phyloP scores from a whole-genome alignment of 2,329 filamentous ascomycete genomes.

The Cryphonectria japonica region DNA sequence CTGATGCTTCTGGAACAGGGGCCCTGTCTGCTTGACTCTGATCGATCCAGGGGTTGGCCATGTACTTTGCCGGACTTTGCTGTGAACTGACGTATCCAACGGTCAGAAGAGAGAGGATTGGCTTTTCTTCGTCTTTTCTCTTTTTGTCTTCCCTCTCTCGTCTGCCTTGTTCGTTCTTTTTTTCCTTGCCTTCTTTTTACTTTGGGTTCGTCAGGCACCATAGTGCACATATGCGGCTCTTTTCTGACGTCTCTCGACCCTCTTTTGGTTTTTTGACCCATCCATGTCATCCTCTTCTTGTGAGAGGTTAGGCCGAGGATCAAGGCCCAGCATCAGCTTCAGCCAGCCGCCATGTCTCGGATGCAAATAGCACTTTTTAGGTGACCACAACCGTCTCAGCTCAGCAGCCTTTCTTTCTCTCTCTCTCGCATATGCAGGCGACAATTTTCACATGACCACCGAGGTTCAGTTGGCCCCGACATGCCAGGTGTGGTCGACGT shows the following conservation, averaged over 20 bases:
- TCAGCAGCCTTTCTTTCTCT: neutral
- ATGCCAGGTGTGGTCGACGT: neutral
- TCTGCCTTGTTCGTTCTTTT: neutral
- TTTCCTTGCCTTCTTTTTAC: neutral
- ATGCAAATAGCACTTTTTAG: conserved; percentile 7
- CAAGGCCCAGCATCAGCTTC: neutral
- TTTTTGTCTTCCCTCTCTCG: no score
- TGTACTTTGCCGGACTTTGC: conserved; percentile 5
- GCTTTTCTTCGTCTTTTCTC: neutral
- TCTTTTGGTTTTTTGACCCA: neutral
- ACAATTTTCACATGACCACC: neutral
- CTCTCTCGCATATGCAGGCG: neutral
- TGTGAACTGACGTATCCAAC: neutral
- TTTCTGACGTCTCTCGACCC: neutral
- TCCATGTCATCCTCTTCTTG: neutral
- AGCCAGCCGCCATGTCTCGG: conserved; percentile 14
- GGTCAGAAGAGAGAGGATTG: neutral
- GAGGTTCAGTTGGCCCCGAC: neutral
- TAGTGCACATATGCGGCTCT: conserved; percentile 13
- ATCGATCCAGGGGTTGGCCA: conserved; percentile 22
- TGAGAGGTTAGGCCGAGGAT: neutral
- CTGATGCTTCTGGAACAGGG: conserved; percentile 18
- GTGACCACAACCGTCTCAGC: conserved; percentile 8
- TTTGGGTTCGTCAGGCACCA: conserved; percentile 15
- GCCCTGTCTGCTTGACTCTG: conserved; percentile 21